A percentile compares a stretch with the other conserved stretches of the same genome.
phyloP scores from a whole-genome alignment of 2,329 filamentous ascomycete genomes.

The Talaromyces funiculosus region DNA sequence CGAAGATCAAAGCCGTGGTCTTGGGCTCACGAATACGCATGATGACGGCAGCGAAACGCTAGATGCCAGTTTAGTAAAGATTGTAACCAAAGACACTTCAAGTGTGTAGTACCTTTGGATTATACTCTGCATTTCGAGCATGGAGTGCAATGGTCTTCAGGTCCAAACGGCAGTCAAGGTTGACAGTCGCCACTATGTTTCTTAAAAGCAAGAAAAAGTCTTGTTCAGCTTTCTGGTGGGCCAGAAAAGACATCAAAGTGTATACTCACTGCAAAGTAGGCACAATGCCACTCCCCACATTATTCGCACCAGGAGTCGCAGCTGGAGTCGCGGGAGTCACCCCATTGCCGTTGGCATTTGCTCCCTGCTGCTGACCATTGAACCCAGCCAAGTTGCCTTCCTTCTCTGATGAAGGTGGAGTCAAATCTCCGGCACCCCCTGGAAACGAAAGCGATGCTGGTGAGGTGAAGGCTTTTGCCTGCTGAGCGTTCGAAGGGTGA shows the following conservation, averaged over 20 bases:
- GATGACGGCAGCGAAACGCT: slow-evolving; percentile 98
- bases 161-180: slow-evolving; percentile 93
- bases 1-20: slow-evolving; percentile 96
- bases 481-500: slow-evolving; percentile 82
- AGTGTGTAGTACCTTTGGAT: slow-evolving; percentile 73
- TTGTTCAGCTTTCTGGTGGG: slow-evolving; percentile 48
- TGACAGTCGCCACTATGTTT: slow-evolving; percentile 99
- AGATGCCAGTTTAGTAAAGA: slow-evolving; percentile 42
- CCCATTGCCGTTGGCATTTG: slow-evolving; percentile 62
- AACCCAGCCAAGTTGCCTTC: slow-evolving; percentile 49
- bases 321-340: slow-evolving; percentile 86
- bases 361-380: slow-evolving; percentile 52
- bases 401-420: slow-evolving; percentile 69
- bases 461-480: slow-evolving; percentile 93
- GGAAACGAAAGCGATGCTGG: slow-evolving; percentile 90
- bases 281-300: slow-evolving; percentile 81
- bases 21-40: slow-evolving; percentile 99
- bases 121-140: slow-evolving; percentile 97
- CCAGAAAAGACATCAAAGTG: slow-evolving; percentile 40
- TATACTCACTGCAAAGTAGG: slow-evolving; percentile 95
- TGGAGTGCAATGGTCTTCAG: slow-evolving; percentile 98
- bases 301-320: slow-evolving; percentile 78
- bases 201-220: slow-evolving; percentile 48
- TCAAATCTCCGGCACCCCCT: slow-evolving; percentile 73
- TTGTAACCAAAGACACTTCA: neutral